Evolutionary conservation across 805 yeast species (phyloP), one percentile per base, ranked within the genome.

Genomic region (Metschnikowia corniflorae): DNA sequence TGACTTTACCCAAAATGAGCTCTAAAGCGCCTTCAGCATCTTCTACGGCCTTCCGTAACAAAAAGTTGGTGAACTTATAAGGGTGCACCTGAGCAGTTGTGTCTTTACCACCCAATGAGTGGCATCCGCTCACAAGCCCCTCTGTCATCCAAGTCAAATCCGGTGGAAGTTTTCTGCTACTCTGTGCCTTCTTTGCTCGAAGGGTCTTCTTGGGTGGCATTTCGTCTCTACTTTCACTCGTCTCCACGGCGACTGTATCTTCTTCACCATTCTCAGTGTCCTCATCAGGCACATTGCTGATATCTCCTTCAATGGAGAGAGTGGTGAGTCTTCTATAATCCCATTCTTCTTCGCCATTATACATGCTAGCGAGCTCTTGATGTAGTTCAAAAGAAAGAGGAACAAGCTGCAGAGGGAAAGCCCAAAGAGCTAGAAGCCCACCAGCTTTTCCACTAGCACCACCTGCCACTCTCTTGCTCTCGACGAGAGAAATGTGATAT

Each of bases 401-500:
- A 6, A 88, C 97, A 33, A 91, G 78, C 58, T 86, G 96, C 50
- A 83, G 88, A 0, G 98, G 98, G 60, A 93, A 93, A 0, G 97
- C 97, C 95, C 97, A 89, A 16, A 85, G 73, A 1, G 97, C 97
- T 33, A 91, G 63, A 33, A 91, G 69, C 0, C 98, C 98, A 29
- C 97, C 98, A 6, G 98, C 97, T 53, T 91, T 93, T 37, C 98
- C 98, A 27, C 87, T 77, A 14, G 98, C 97, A 31, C 96, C 97
- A 35, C 96, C 95, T 0, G 97, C 98, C 5, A 94, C 95, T 51
- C 95, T 71, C 44, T 86, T 86, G 35, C 91, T 80, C 60, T 91
- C 98, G 10, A 93, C 57, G 14, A 91, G 75, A 6, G 96, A 85
- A 46, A 91, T 85, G 52, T 86, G 88, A 55, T 86, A 80, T 39